Evolutionary conservation across 78 protist species (phyloP).

Genomic region (Anaeramoeba flamelloides): DNA sequence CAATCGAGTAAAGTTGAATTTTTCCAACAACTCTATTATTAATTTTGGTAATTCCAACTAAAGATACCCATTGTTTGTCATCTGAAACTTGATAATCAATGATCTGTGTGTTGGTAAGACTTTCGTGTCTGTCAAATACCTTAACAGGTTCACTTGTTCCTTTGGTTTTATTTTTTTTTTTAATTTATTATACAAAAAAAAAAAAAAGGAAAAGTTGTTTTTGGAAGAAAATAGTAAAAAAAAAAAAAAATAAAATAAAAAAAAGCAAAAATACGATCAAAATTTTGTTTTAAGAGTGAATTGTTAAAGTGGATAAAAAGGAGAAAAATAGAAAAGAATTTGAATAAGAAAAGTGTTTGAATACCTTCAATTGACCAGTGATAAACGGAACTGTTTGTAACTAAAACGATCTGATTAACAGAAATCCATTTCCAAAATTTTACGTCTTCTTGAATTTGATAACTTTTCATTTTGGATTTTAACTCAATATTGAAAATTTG

Average conservation of each 20-base stretch:
- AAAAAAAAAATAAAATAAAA: neutral
- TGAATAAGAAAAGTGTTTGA: too few relatives aligned
- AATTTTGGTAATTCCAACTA: constrained; percentile 62
- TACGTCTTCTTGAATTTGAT: constrained; percentile 52
- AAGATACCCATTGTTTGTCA: constrained; percentile 64
- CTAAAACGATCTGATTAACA: constrained; percentile 62
- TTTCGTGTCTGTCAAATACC: constrained; percentile 68
- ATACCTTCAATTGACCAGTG: constrained; percentile 88
- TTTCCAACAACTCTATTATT: constrained; percentile 53
- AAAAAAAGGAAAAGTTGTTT: too few relatives aligned
- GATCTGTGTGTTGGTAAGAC: constrained; percentile 60
- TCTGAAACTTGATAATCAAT: constrained; percentile 75
- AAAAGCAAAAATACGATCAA: neutral
- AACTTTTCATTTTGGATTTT: constrained; percentile 57
- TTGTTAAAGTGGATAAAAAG: too few relatives aligned
- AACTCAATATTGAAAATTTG: constrained; percentile 87
- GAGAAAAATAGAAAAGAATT: too few relatives aligned
- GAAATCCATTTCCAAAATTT: constrained; percentile 89
- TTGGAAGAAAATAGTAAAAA: neutral
- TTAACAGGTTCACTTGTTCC: constrained; percentile 68
- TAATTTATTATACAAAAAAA: too few relatives aligned
- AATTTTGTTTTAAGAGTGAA: too few relatives aligned
- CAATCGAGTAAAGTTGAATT: constrained; percentile 79
- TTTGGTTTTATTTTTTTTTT: too few relatives aligned
- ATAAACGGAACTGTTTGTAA: constrained; percentile 78